A percentile compares a stretch with the other conserved stretches of the same genome.
These are phyloP conservation scores for Vitis riparia DNA, from an alignment of 164 flowering plant species.

Conservation along the genomic window DNA sequence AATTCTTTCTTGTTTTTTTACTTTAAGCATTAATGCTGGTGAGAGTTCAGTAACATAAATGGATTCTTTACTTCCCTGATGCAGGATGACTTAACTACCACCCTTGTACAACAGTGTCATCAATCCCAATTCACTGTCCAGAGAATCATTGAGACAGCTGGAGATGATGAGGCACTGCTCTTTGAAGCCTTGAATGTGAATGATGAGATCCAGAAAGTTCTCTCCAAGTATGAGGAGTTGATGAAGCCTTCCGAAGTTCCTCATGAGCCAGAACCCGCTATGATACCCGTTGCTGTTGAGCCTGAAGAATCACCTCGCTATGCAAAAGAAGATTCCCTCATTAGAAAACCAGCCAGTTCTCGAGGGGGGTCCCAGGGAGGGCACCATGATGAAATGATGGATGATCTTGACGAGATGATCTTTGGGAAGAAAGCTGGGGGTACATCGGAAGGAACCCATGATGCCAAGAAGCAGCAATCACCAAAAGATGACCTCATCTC, in stretches of 20 bases:
- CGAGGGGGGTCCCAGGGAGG: constrained; percentile 48
- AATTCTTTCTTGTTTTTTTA: too few species aligned
- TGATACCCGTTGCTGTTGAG: constrained; percentile 90
- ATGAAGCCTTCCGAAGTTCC: constrained; percentile 47
- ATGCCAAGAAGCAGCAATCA: constrained; percentile 54
- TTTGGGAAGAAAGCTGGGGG: constrained; percentile 79
- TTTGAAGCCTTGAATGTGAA: constrained; percentile 94
- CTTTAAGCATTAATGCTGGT: too few species aligned
- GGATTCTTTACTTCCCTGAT: constrained; percentile 1
- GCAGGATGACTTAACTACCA: constrained; percentile 90
- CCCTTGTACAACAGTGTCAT: constrained; percentile 85
- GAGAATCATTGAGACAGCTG: constrained; percentile 81
- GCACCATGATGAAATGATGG: constrained; percentile 76
- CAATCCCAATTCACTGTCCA: constrained; percentile 69
- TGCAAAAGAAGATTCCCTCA: constrained; percentile 65
- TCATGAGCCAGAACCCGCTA: constrained; percentile 75
- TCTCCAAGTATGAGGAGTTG: constrained; percentile 74
- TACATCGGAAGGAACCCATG: constrained; percentile 54
- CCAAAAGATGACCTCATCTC: constrained; percentile 75
- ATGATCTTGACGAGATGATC: constrained; percentile 98
- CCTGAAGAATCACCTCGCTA: constrained; percentile 82
- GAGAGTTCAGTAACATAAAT: too few species aligned
- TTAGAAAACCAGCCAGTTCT: constrained; percentile 66
- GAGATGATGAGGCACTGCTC: constrained; percentile 87
- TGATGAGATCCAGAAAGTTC: constrained; percentile 84